Conservation (phyloP, 805 yeast species). For the Candida mattraensis region DNA sequence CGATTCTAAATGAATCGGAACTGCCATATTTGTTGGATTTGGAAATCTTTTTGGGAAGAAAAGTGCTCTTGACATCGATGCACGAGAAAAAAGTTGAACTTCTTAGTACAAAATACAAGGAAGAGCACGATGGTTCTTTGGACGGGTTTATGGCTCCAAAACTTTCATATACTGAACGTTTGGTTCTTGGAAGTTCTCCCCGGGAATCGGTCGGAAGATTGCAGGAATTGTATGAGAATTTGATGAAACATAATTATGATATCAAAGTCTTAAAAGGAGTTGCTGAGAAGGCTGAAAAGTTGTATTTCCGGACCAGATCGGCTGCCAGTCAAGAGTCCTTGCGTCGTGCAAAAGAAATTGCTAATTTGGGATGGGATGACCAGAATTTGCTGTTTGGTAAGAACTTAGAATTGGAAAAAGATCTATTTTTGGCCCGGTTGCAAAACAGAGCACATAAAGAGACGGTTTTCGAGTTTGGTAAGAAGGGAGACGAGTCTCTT, state of each 20-base stretch:
- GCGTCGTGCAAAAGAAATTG: slow-evolving; percentile 77
- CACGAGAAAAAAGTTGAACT: slow-evolving; percentile 60
- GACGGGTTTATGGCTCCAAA: slow-evolving; percentile 49
- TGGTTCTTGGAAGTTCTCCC: slow-evolving; percentile 84
- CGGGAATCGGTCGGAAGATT: slow-evolving; percentile 65
- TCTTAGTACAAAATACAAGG: slow-evolving; percentile 45
- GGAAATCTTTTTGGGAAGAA: slow-evolving; percentile 85
- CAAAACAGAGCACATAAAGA: slow-evolving; percentile 73
- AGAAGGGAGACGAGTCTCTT: slow-evolving; percentile 65
- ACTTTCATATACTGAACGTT: slow-evolving; percentile 67
- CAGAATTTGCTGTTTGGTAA: slow-evolving; percentile 79
- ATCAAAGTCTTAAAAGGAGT: slow-evolving; percentile 63
- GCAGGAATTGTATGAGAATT: slow-evolving; percentile 67
- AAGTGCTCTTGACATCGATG: slow-evolving; percentile 69
- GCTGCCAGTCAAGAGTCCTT: slow-evolving; percentile 87
- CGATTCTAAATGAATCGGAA: slow-evolving; percentile 81
- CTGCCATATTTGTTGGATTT: slow-evolving; percentile 87
- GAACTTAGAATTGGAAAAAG: slow-evolving; percentile 71
- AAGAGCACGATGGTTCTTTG: slow-evolving; percentile 30
- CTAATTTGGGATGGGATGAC: slow-evolving; percentile 82
- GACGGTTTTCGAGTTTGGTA: slow-evolving; percentile 89
- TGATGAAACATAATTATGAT: slow-evolving; percentile 67
- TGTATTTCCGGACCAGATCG: slow-evolving; percentile 80
- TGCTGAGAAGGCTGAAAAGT: slow-evolving; percentile 81
- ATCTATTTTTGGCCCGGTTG: slow-evolving; percentile 67